Base-by-base conservation (phyloP, 306 rosid species). In the Vicia villosa region DNA sequence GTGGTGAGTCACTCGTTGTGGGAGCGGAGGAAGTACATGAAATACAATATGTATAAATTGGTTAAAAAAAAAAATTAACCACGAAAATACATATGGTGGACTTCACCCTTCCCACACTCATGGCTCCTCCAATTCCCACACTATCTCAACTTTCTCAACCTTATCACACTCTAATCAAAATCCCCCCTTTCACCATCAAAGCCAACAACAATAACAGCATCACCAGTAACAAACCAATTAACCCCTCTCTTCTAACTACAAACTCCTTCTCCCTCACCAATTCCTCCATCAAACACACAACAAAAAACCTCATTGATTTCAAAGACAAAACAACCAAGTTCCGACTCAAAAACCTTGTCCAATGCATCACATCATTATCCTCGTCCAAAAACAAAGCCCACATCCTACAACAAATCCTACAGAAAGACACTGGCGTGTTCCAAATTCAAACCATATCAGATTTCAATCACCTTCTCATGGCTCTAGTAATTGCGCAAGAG, bases 381-480 rank as follows among this genome's bases (percentile, higher is more conserved):
- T 13, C 74, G 54, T 37, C 74, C 6, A 51, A 69, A 68, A 58
- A 20, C 36, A 75, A 73, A 38, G 64, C 17, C 40, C 51, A 79
- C 30, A 52, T 82, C 34, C 54, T 74, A 12, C 47, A 36, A 11
- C 45, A 47, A 57, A 15, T 43, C 10, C 68, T 68, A 41, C 70
- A 77, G 43, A 73, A 77, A 32, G 52, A 56, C 40, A 55, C 67
- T 45, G 32, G 64, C 36, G 68, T 76, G 17, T 63, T 74, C 5
- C 10, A n/a, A 14, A 14, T 59, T 9, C 71, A 41, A 38, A 78
- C 72, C 34, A 70, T 80, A 20, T 74, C 80, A 24, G 84, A 72
- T 51, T 80, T 86, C 85, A 91, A 91, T 16, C 64, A 77, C 71
- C 75, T 85, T 57, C 86, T 91, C 17, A 68, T 68, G 84, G 89